Evolutionary conservation across 2,329 filamentous ascomycete species (phyloP), one percentile per base, ranked within the genome.

Genomic region (Pyrenochaeta sp.): DNA sequence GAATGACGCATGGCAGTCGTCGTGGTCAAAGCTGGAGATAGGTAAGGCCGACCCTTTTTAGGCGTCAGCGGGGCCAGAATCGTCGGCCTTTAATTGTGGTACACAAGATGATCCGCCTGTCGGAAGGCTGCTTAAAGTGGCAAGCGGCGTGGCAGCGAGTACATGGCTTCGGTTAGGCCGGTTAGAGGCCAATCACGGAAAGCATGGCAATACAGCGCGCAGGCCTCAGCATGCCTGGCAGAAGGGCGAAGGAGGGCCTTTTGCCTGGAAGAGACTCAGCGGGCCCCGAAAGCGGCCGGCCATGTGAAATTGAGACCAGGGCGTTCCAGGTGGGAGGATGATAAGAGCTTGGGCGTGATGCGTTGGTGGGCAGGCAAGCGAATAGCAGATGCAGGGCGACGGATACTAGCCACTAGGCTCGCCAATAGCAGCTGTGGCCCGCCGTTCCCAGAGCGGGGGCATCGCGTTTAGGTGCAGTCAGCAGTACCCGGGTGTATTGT

Each of bases 71-170:
- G 64, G 69, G 66, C 60, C 64, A 67, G 60, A 61, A 56, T 56
- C 40, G 54, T 63, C 53, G 64, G 61, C 55, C 61, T 57, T 65
- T 64, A 65, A 63, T 60, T 51, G 64, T 72, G 57, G 68, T 62
- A 67, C 66, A 69, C 63, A 57, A 61, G 58, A 43, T 56, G 51
- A 58, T 63, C 58, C 55, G 61, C 60, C 59, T 60, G 41, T 63
- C 62, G 67, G 66, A 53, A 60, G 42, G 32, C 39, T 36, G 36
- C 51, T 55, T 27, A 32, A 61, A 62, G 61, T 65, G 64, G 70
- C 72, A 71, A 73, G 71, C 66, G 71, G 70, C 69, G 65, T 68
- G 58, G 66, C 65, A 58, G 46, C 57, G 62, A 66, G 62, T 61
- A 66, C 58, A 67, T 63, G 65, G 68, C 62, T 64, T 67, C 63